Percentiles rank a stretch among this genome's conserved stretches.
These are phyloP conservation scores for Vaccinium vitisidaea DNA, from an alignment of 148 eudicot species.

Conservation along the genomic window DNA sequence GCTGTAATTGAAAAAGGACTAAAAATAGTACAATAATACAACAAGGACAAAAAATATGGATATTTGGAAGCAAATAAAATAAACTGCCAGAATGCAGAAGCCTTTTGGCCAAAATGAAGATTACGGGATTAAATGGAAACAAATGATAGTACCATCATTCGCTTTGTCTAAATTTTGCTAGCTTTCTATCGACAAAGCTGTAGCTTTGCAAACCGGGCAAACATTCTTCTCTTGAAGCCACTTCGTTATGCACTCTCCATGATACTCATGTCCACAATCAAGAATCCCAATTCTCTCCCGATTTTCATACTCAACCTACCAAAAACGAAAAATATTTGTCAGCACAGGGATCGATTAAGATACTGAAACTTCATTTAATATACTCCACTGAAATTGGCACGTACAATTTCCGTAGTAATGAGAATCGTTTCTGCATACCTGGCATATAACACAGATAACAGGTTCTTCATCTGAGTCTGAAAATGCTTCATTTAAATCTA, in stretches of 20 bases:
- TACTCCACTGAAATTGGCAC: not conserved
- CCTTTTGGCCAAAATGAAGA: not conserved
- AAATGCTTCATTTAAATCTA: not conserved
- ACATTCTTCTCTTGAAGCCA: constrained; percentile 15
- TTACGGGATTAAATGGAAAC: not conserved
- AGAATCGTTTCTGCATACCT: not conserved
- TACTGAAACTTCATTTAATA: not conserved
- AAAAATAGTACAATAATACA: not conserved
- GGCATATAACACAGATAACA: constrained; percentile 12
- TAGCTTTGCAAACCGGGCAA: constrained; percentile 16
- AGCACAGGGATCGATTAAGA: not conserved
- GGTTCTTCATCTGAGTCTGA: constrained; percentile 1
- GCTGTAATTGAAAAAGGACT: not conserved
- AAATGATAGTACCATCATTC: not conserved
- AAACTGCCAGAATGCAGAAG: not conserved
- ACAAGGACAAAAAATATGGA: not conserved
- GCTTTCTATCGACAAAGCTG: not conserved
- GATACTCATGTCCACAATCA: constrained; percentile 12
- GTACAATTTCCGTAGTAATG: not conserved
- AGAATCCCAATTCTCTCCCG: constrained; percentile 5
- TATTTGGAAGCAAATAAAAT: not conserved
- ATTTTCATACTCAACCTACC: not conserved
- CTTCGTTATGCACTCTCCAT: constrained; percentile 10
- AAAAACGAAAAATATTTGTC: not conserved
- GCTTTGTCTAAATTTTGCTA: not conserved